Percentiles rank a stretch among this genome's conserved stretches.
Conservation (phyloP, 2,329 filamentous ascomycete species). For the Didymella arachidicola region DNA sequence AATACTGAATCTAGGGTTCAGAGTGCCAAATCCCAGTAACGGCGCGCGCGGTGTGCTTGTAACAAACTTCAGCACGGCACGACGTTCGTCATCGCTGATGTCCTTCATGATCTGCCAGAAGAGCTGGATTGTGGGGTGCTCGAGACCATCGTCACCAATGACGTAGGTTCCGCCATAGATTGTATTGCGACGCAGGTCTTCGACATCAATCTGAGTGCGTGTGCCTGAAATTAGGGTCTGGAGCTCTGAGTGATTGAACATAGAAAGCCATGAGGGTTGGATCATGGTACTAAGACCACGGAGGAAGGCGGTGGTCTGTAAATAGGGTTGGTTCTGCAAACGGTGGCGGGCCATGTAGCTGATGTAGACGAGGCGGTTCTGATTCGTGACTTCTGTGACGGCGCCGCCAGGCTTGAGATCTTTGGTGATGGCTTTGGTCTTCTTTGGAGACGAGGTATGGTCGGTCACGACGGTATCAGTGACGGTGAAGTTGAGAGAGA, state of each 20-base stretch:
- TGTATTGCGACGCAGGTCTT: slow-evolving; percentile 84
- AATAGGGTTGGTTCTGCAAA: slow-evolving; percentile 77
- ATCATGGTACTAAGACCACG: slow-evolving; percentile 87
- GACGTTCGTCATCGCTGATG: slow-evolving; percentile 77
- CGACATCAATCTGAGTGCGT: slow-evolving; percentile 82
- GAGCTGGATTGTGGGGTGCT: slow-evolving; percentile 83
- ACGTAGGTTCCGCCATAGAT: slow-evolving; percentile 86
- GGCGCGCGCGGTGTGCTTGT: slow-evolving; percentile 92
- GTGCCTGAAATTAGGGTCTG: slow-evolving; percentile 94
- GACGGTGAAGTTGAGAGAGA: slow-evolving; percentile 88
- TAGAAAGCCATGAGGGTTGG: slow-evolving; percentile 89
- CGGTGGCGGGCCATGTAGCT: slow-evolving; percentile 89
- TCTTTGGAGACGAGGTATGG: slow-evolving; percentile 41
- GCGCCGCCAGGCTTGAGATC: slow-evolving; percentile 81
- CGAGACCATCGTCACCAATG: slow-evolving; percentile 85
- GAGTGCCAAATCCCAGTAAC: slow-evolving; percentile 83
- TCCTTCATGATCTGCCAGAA: slow-evolving; percentile 91
- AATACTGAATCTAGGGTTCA: slow-evolving; percentile 89
- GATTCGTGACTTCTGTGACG: slow-evolving; percentile 81
- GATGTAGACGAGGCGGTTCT: slow-evolving; percentile 93
- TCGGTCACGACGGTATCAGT: slow-evolving; percentile 67
- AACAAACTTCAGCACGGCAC: slow-evolving; percentile 93
- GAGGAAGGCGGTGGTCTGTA: slow-evolving; percentile 88
- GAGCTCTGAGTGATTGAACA: slow-evolving; percentile 97
- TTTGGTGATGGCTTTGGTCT: slow-evolving; percentile 70